Conservation (phyloP, 805 yeast species). For the Saccharomycodes ludwigii region DNA sequence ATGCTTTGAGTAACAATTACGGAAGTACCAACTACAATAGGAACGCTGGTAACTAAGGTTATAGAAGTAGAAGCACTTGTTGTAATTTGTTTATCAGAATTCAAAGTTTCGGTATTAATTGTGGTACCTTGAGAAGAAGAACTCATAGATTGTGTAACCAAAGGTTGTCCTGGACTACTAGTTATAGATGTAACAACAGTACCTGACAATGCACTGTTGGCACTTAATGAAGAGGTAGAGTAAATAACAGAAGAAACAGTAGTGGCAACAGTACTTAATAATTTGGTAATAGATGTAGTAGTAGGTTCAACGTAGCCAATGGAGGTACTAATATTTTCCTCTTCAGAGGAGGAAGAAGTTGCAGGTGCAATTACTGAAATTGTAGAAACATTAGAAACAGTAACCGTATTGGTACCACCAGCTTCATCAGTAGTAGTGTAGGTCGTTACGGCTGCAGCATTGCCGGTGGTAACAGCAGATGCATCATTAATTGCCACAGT, state of each 20-base stretch:
- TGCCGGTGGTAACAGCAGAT: not conserved
- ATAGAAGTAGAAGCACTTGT: slow-evolving; percentile 5
- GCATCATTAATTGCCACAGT: too few relatives aligned
- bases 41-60: slow-evolving; percentile 3
- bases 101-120: slow-evolving; percentile 21
- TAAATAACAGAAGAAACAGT: slow-evolving; percentile 6
- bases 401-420: not conserved
- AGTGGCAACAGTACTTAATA: not conserved
- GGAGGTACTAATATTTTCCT: too few relatives aligned
- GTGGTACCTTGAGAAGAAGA: slow-evolving; percentile 19
- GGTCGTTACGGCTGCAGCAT: not conserved
- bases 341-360: not conserved
- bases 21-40: slow-evolving; percentile 6
- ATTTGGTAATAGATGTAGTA: not conserved
- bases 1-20: slow-evolving; percentile 4
- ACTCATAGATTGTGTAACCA: slow-evolving; percentile 18
- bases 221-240: slow-evolving; percentile 6
- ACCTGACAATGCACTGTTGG: slow-evolving; percentile 14
- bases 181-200: slow-evolving; percentile 22
- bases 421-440: not conserved
- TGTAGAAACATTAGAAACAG: not conserved
- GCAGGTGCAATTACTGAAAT: not conserved
- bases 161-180: slow-evolving; percentile 19
- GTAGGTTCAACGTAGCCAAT: too few relatives aligned
- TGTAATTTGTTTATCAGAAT: slow-evolving; percentile 11